Evolutionary conservation across 805 yeast genomes (phyloP), one percentile per base, ranked within the genome.

Genomic region (Candida glaebosa): DNA sequence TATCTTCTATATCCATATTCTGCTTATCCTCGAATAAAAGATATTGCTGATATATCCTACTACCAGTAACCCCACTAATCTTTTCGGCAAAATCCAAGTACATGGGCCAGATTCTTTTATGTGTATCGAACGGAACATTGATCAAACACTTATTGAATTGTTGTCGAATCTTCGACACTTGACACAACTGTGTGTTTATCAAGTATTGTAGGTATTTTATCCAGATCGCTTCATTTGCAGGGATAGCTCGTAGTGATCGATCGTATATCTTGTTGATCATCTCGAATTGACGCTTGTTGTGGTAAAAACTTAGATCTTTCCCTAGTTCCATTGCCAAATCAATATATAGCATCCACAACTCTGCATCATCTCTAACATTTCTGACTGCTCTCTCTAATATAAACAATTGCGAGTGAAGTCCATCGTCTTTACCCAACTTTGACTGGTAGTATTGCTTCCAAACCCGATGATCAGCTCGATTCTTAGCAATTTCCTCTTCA

Each of bases 1-100:
- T 56, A 2, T 50, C 37, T 28, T 67, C 71, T n/a, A 63, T 42
- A n/a, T 45, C 43, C 12, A 48, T 7, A 5, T 37, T 39, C 5
- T 43, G 45, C 35, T 49, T 54, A 46, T 61, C 53, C 14, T 57
- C 47, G 49, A 47, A 61, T 40, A 54, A 58, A 9, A 61, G 43
- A 45, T 62, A 68, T 32, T 67, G 58, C 12, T 42, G 31, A 42
- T 67, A 70, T 0, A 68, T 51, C 3, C 26, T 25, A 2, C 63
- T 63, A 1, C 58, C 66, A 1, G 73, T 64, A 3, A 30, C 39
- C 1, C 78, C 82, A 3, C 73, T 74, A 17, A 70, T 61, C 1
- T 46, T 38, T 34, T 83, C 61, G 42, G 78, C 84, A 45, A 73
- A 53, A 1, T 69, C 61, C 76, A 93, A 76, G 24, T 84, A 71